Evolutionary conservation across 176 grass and related monocot species (phyloP).

Genomic region (Calamus simplicifolius): DNA sequence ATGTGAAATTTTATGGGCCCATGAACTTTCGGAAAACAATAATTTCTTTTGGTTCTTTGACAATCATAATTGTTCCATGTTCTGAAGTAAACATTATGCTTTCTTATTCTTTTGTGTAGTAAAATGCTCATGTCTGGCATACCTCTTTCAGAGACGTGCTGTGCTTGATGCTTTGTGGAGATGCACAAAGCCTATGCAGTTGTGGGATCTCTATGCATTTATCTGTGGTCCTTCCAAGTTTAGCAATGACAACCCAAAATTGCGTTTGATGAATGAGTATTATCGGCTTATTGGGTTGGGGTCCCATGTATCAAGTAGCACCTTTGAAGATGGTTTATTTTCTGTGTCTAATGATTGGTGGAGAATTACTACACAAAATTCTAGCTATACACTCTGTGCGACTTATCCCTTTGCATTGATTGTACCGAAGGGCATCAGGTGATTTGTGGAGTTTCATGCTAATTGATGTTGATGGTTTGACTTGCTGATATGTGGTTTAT

Average conservation of each 20-base stretch:
- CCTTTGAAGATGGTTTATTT: slow-evolving; percentile 25
- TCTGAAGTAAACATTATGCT: too few relatives aligned
- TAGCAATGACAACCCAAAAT: slow-evolving; percentile 67
- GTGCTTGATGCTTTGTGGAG: slow-evolving; percentile 64
- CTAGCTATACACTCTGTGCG: slow-evolving; percentile 72
- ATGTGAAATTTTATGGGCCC: too few relatives aligned
- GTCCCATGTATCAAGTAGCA: slow-evolving; percentile 20
- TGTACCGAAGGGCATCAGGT: slow-evolving; percentile 89
- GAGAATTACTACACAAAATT: slow-evolving; percentile 79
- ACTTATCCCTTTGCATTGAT: slow-evolving; percentile 80
- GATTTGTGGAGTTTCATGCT: slow-evolving; percentile 13
- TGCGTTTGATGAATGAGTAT: slow-evolving; percentile 70
- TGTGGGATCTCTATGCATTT: slow-evolving; percentile 86
- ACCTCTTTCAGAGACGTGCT: slow-evolving; percentile 54
- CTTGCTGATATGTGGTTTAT: too few relatives aligned
- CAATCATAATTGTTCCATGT: too few relatives aligned
- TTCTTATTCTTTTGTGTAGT: too few relatives aligned
- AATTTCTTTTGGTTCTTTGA: too few relatives aligned
- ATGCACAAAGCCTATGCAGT: slow-evolving; percentile 55
- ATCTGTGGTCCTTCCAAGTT: slow-evolving; percentile 57
- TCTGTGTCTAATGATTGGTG: slow-evolving; percentile 48
- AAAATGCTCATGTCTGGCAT: not conserved
- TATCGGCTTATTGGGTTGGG: slow-evolving; percentile 54
- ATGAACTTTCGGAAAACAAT: too few relatives aligned
- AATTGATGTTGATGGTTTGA: too few relatives aligned